phyloP scores from a whole-genome alignment of 495 filamentous ascomycete species.

The Schizothecium vesticola region DNA sequence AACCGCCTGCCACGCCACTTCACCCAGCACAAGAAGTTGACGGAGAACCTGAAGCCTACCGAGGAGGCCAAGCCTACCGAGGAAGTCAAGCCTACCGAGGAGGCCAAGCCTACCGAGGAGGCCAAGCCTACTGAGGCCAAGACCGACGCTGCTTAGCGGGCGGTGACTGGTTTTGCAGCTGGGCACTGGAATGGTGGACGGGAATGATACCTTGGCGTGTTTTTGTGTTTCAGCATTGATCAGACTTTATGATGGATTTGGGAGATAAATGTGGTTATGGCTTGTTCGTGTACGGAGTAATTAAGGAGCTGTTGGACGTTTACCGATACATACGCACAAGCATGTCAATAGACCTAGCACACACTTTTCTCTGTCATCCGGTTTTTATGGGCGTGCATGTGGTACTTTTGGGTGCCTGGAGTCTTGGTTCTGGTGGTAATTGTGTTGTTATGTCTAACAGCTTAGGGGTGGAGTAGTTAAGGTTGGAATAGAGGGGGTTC shows the following conservation, averaged over 20 bases:
- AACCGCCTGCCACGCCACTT: slow-evolving; percentile 51
- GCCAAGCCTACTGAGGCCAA: slow-evolving; percentile 4
- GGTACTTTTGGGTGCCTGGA: too few species aligned
- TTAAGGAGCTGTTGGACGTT: not conserved
- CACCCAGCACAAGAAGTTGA: slow-evolving; percentile 27
- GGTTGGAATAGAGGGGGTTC: too few species aligned
- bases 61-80: not conserved
- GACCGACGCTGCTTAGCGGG: not conserved
- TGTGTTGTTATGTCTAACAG: too few species aligned
- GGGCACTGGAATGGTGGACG: not conserved
- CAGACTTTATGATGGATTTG: not conserved
- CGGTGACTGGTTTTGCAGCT: not conserved
- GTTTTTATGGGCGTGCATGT: too few species aligned
- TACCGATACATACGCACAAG: not conserved
- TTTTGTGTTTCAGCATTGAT: not conserved
- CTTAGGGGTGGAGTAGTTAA: too few species aligned
- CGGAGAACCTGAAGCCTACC: slow-evolving; percentile 17
- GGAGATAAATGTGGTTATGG: not conserved
- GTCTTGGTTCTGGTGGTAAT: too few species aligned
- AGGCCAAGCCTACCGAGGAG: not conserved
- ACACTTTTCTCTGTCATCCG: not conserved
- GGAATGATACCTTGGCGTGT: not conserved
- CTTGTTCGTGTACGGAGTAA: not conserved
- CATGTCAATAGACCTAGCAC: not conserved
- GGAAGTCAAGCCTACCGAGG: slow-evolving; percentile 6